phyloP scores from a whole-genome alignment of 306 rosid species.

The Cucumis cinereus region DNA sequence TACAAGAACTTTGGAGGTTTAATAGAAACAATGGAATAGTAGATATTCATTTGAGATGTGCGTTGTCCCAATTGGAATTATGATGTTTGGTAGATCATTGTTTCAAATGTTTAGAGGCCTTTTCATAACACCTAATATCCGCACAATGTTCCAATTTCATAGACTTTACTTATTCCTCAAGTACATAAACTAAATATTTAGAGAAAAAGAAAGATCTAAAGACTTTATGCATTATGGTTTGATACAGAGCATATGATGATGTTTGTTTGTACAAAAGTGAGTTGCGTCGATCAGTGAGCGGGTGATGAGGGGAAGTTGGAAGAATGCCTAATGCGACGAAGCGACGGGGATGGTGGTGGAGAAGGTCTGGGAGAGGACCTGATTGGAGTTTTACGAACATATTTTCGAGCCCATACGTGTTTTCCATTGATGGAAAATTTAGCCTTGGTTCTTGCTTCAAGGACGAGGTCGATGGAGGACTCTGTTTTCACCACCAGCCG shows the following conservation, averaged over 20 bases:
- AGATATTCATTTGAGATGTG: no score
- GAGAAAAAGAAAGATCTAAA: background rate
- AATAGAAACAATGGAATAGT: no score
- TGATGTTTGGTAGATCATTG: no score
- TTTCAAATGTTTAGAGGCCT: no score
- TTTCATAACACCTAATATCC: no score
- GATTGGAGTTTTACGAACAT: constrained; percentile 9
- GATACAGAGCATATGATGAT: no score
- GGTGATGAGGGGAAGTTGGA: background rate
- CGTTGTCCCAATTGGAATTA: no score
- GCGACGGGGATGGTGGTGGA: background rate
- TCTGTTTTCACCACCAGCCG: constrained; percentile 28
- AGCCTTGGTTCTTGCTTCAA: constrained; percentile 17
- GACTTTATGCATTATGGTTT: background rate
- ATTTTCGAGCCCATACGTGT: constrained; percentile 61
- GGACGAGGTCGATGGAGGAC: constrained; percentile 13
- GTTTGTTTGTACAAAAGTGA: no score
- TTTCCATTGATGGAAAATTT: constrained; percentile 54
- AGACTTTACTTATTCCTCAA: background rate
- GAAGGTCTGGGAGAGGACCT: background rate
- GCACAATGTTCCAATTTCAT: no score
- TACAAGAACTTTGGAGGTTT: no score
- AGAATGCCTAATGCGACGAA: background rate
- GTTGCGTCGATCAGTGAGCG: background rate
- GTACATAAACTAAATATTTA: background rate